These are phyloP conservation scores for Terana coerulea DNA, from an alignment of 768 basidiomycete species.

Conservation along the genomic window DNA sequence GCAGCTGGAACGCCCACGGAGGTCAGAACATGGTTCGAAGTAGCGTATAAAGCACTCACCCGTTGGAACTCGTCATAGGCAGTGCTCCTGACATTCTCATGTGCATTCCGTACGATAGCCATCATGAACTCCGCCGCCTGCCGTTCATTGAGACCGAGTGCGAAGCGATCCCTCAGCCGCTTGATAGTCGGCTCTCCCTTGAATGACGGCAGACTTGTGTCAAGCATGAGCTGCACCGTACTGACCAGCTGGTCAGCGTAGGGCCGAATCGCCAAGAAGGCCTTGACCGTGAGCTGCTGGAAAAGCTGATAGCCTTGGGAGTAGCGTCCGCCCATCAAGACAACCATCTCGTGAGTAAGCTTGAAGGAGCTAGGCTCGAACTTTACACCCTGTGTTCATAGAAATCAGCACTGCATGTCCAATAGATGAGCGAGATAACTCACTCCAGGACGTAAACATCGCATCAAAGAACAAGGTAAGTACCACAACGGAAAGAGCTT, in stretches of 20 bases:
- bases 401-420: not conserved
- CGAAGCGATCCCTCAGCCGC: conserved; percentile 84
- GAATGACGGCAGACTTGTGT: conserved; percentile 92
- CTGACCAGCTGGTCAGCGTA: conserved; percentile 88
- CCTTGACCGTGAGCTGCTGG: conserved; percentile 91
- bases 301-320: conserved; percentile 95
- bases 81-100: conserved; percentile 91
- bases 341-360: conserved; percentile 97
- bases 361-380: conserved; percentile 99
- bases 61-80: conserved; percentile 96
- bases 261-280: conserved; percentile 94
- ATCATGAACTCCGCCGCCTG: conserved; percentile 96
- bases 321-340: conserved; percentile 92
- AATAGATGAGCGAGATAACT: conserved; percentile 25
- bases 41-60: conserved; percentile 39
- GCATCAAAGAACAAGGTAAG: conserved; percentile 21
- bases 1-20: conserved; percentile 37
- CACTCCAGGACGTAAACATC: conserved; percentile 65
- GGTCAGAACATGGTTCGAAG: conserved; percentile 7
- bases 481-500: conserved; percentile 21
- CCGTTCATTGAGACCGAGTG: conserved; percentile 74
- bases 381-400: conserved; percentile 90
- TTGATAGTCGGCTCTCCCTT: conserved; percentile 93
- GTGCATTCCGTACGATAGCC: conserved; percentile 83
- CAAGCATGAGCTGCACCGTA: conserved; percentile 91